These are phyloP conservation scores for Podila verticillata DNA, from an alignment of 192 early-diverging fungal species.

Conservation along the genomic window DNA sequence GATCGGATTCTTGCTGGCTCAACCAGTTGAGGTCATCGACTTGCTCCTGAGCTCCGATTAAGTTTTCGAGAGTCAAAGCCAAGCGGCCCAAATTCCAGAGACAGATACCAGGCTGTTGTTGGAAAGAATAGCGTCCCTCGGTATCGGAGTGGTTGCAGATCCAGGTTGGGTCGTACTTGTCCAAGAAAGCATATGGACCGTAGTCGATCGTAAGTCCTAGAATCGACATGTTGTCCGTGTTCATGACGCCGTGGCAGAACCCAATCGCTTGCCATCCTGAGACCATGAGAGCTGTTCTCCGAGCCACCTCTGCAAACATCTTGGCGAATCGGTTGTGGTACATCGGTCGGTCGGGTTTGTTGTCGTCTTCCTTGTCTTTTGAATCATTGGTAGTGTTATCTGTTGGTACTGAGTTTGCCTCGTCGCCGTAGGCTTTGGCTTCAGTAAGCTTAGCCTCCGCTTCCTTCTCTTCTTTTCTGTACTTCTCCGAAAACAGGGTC, in stretches of 20 bases:
- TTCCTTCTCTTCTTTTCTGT: constrained; percentile 1
- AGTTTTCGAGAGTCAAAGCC: constrained; percentile 68
- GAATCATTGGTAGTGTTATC: background rate
- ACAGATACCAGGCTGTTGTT: constrained; percentile 81
- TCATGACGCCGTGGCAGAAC: constrained; percentile 90
- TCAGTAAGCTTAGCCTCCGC: background rate
- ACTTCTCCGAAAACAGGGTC: constrained; percentile 9
- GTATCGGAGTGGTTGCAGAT: constrained; percentile 86
- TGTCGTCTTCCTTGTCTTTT: background rate
- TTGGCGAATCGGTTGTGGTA: constrained; percentile 65
- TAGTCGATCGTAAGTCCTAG: constrained; percentile 88
- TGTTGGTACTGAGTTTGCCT: too few species aligned
- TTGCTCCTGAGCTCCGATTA: constrained; percentile 69
- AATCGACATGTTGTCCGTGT: constrained; percentile 93
- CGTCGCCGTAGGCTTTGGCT: background rate
- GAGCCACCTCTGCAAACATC: constrained; percentile 66
- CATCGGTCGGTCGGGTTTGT: background rate
- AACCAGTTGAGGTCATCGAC: constrained; percentile 55
- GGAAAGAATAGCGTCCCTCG: constrained; percentile 78
- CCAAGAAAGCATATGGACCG: constrained; percentile 88
- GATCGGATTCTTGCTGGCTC: constrained; percentile 21
- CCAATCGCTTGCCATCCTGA: constrained; percentile 84
- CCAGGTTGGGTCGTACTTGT: constrained; percentile 81
- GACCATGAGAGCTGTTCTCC: constrained; percentile 74
- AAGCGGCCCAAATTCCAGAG: constrained; percentile 84